Conservation (phyloP, 805 yeast genomes). For the Kluyveromyces wickerhamii region DNA sequence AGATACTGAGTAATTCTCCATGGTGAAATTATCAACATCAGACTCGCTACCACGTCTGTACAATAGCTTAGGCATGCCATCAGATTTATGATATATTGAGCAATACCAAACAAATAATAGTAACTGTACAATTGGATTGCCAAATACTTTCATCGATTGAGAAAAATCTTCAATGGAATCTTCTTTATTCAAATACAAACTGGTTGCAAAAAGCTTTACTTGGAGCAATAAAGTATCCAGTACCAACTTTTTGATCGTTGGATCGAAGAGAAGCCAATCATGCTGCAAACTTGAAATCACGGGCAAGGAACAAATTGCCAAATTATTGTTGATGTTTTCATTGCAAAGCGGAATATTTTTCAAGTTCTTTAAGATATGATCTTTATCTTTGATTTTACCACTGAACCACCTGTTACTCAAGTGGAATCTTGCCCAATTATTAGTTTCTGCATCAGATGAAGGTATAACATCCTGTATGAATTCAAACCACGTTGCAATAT, state of each 20-base stretch:
- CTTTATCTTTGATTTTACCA: background rate
- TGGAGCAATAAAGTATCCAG: constrained; percentile 4
- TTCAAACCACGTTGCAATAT: constrained; percentile 23
- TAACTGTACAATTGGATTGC: constrained; percentile 18
- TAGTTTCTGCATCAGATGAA: background rate
- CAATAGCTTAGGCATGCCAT: constrained; percentile 6
- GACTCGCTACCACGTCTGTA: constrained; percentile 1
- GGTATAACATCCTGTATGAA: constrained; percentile 9
- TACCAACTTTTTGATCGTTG: background rate
- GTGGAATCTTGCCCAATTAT: constrained; percentile 3
- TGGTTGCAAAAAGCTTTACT: constrained; percentile 4
- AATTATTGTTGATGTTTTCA: constrained; percentile 15
- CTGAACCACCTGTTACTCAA: constrained; percentile 4
- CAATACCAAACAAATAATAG: constrained; percentile 18
- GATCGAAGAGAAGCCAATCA: constrained; percentile 1
- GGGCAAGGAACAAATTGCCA: constrained; percentile 16
- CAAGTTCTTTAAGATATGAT: background rate
- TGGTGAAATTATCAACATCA: constrained; percentile 1
- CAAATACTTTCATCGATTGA: constrained; percentile 2
- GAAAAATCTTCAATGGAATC: background rate
- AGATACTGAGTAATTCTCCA: constrained; percentile 5
- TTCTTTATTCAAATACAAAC: background rate
- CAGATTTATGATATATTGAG: constrained; percentile 8
- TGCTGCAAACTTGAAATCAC: constrained; percentile 7
- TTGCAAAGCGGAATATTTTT: constrained; percentile 9